phyloP scores from a whole-genome alignment of 1,284 basidiomycete species.

The Heterobasidion occidentale region DNA sequence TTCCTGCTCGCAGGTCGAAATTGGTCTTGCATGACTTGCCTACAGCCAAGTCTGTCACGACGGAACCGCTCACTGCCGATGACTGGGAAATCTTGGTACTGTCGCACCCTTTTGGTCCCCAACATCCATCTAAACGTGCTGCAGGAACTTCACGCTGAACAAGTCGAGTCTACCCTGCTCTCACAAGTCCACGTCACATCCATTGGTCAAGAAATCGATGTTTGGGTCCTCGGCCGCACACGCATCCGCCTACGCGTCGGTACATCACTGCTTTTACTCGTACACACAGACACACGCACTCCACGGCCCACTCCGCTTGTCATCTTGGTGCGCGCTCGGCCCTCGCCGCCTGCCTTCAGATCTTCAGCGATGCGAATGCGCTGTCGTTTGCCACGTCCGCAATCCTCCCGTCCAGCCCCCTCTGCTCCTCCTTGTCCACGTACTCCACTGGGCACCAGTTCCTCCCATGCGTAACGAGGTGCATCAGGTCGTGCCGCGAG shows the following conservation, averaged over 20 bases:
- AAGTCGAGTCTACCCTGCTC: conserved; percentile 83
- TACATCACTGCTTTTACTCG: conserved; percentile 24
- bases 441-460: background rate
- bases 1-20: conserved; percentile 62
- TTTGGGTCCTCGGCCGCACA: conserved; percentile 87
- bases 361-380: too few relatives aligned
- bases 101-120: conserved; percentile 17
- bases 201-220: conserved; percentile 81
- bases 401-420: too few relatives aligned
- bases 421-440: too few relatives aligned
- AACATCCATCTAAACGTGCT: background rate
- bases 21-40: conserved; percentile 78
- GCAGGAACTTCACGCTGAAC: conserved; percentile 84
- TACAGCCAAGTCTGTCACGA: conserved; percentile 71
- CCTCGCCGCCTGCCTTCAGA: too few relatives aligned
- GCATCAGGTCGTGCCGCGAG: background rate
- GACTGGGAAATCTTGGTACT: conserved; percentile 96
- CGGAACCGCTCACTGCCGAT: conserved; percentile 85
- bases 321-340: too few relatives aligned
- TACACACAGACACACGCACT: too few relatives aligned
- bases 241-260: conserved; percentile 82
- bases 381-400: too few relatives aligned
- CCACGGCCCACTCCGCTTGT: too few relatives aligned
- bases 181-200: conserved; percentile 88
- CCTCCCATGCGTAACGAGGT: background rate